These are phyloP conservation scores for Nepenthes gracilis DNA, from an alignment of 148 eudicot genomes.

Conservation along the genomic window DNA sequence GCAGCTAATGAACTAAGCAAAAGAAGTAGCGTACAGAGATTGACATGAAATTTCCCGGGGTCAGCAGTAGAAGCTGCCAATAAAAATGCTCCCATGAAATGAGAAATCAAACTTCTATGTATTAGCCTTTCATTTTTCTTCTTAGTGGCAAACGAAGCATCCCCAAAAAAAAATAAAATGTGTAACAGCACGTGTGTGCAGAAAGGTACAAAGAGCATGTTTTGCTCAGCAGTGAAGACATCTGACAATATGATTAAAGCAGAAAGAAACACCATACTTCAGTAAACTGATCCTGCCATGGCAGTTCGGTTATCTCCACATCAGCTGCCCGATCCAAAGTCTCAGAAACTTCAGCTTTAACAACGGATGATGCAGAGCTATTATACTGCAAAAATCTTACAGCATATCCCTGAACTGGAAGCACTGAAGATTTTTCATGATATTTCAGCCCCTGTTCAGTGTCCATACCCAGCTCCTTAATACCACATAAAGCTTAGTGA, in stretches of 20 bases:
- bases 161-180: too few relatives aligned
- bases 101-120: too few relatives aligned
- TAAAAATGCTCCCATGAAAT: too few relatives aligned
- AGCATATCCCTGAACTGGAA: slow-evolving; percentile 52
- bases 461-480: slow-evolving; percentile 1
- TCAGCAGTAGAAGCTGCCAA: too few relatives aligned
- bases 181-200: not conserved
- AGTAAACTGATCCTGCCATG: slow-evolving; percentile 54
- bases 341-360: slow-evolving; percentile 34
- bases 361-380: slow-evolving; percentile 10
- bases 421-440: slow-evolving; percentile 15
- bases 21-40: too few relatives aligned
- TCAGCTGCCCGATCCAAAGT: slow-evolving; percentile 32
- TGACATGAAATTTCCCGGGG: too few relatives aligned
- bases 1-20: too few relatives aligned
- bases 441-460: slow-evolving; percentile 33
- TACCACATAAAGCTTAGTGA: not conserved
- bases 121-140: too few relatives aligned
- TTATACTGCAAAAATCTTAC: slow-evolving; percentile 58
- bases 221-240: not conserved
- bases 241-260: too few relatives aligned
- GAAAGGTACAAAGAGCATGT: not conserved
- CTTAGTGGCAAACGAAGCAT: too few relatives aligned
- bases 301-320: slow-evolving; percentile 24
- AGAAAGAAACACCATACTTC: slow-evolving; percentile 38